Evolutionary conservation across 768 basidiomycete genomes (phyloP).

Genomic region (Tephrocybe rancida): DNA sequence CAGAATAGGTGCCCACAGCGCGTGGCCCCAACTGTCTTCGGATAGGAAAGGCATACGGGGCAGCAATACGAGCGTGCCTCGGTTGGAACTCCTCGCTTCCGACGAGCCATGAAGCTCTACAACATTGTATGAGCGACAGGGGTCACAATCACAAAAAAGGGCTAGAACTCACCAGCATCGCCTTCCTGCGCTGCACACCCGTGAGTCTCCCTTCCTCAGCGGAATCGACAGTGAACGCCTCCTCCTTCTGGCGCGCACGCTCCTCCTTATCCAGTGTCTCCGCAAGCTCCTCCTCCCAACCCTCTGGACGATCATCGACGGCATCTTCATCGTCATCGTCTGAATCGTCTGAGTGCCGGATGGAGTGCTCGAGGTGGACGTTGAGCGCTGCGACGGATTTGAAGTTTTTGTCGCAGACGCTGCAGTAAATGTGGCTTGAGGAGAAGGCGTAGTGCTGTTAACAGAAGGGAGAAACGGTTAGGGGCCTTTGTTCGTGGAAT

Average conservation of each 20-base stretch:
- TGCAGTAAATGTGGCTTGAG: constrained; percentile 11
- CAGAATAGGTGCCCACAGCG: constrained; percentile 18
- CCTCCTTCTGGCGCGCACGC: constrained; percentile 3
- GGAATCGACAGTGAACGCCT: not conserved
- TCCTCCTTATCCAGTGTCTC: constrained; percentile 3
- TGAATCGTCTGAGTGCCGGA: constrained; percentile 11
- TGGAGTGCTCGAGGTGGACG: constrained; percentile 9
- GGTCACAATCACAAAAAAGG: not conserved
- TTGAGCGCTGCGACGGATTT: constrained; percentile 1
- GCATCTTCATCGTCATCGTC: constrained; percentile 9
- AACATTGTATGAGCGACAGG: not conserved
- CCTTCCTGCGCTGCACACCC: constrained; percentile 6
- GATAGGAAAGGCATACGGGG: constrained; percentile 10
- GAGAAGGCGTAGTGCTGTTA: constrained; percentile 7
- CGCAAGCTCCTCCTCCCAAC: constrained; percentile 18
- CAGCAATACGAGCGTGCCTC: constrained; percentile 7
- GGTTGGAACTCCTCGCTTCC: not conserved
- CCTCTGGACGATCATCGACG: not conserved
- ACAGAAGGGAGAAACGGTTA: not conserved
- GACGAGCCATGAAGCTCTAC: constrained; percentile 10
- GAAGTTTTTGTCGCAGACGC: constrained; percentile 9
- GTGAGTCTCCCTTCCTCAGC: constrained; percentile 1
- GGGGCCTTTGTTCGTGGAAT: not conserved
- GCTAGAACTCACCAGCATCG: constrained; percentile 9
- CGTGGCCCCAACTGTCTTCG: constrained; percentile 4